Base-by-base conservation (phyloP, 1,139 yeast genomes). In the Saccharomycopsis phalli region DNA sequence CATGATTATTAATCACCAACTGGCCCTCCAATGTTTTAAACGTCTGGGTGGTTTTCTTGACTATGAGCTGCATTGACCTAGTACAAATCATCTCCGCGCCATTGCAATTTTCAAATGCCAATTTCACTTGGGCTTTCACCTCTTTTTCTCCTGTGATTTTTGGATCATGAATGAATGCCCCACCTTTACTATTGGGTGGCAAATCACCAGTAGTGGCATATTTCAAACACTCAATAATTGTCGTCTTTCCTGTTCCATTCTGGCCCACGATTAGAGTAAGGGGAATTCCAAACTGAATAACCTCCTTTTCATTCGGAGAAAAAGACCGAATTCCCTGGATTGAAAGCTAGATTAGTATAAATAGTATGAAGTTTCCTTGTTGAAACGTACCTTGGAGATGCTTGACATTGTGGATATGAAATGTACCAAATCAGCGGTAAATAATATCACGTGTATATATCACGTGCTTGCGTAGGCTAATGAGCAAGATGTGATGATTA, bases 181-280 rank as follows among this genome's bases (percentile, higher is more conserved):
- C 97, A 39, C 95, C 95, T 58, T 84, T 87, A 36, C 93, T 79
- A 54, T 88, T 88, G 2, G 98, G 98, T 1, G 99, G 99, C 47
- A 88, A 63, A 53, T 82, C 93, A 4, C 98, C 98, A 0, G 98
- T 91, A 10, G 98, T 84, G 17, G 94, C 93, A 58, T 88, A 91
- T 55, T 87, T 77, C 46, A 93, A 65, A 56, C 96, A 87, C 58
- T 93, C 99, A 47, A 93, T 93, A 41, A 93, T 80, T 1, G 98
- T 88, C 0, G 99, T 93, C 58, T 93, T 93, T n/a, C 99, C 99
- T 30, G 95, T 81, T 31, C 98, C 99, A 61, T 93, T 93, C 46
- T 83, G 86, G 1, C 99, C 99, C 37, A 94, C 95, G 45, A 93
- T 91, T 42, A 93, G 66, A 0, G 98, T 93, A 53, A 93, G 62